Evolutionary conservation across 371 early-diverging fungal species (phyloP).

Genomic region (Circinella umbellata): DNA sequence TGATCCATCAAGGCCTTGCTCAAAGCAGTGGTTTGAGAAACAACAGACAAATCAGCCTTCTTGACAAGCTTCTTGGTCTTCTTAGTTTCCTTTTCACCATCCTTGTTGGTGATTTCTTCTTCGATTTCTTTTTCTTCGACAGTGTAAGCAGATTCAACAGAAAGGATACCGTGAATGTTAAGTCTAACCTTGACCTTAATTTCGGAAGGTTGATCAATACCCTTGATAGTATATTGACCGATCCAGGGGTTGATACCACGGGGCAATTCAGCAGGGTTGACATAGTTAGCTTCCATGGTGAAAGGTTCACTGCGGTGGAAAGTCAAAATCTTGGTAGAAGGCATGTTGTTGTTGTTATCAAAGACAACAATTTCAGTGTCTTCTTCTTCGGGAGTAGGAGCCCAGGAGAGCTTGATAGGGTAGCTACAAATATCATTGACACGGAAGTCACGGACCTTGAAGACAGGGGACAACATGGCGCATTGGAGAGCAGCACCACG

Average conservation of each 20-base stretch:
- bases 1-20: conserved; percentile 60
- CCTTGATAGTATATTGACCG: conserved; percentile 69
- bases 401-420: conserved; percentile 73
- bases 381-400: conserved; percentile 71
- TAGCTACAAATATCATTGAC: conserved; percentile 86
- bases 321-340: conserved; percentile 87
- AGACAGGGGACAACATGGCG: conserved; percentile 96
- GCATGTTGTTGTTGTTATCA: conserved; percentile 73
- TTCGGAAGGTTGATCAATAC: conserved; percentile 64
- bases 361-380: conserved; percentile 77
- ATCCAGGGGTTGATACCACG: conserved; percentile 76
- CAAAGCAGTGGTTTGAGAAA: conserved; percentile 64
- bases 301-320: conserved; percentile 81
- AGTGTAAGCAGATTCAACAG: conserved; percentile 85
- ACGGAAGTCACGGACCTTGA: conserved; percentile 96
- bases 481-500: conserved; percentile 97
- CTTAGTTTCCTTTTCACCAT: conserved; percentile 65
- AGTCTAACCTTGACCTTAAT: conserved; percentile 93
- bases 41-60: conserved; percentile 85
- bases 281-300: conserved; percentile 80
- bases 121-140: conserved; percentile 87
- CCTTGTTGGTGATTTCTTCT: conserved; percentile 67
- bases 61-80: conserved; percentile 89
- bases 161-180: conserved; percentile 84
- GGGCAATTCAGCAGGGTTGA: conserved; percentile 73